Evolutionary conservation across 2,329 filamentous ascomycete genomes (phyloP).

Genomic region (Claviceps sp.): DNA sequence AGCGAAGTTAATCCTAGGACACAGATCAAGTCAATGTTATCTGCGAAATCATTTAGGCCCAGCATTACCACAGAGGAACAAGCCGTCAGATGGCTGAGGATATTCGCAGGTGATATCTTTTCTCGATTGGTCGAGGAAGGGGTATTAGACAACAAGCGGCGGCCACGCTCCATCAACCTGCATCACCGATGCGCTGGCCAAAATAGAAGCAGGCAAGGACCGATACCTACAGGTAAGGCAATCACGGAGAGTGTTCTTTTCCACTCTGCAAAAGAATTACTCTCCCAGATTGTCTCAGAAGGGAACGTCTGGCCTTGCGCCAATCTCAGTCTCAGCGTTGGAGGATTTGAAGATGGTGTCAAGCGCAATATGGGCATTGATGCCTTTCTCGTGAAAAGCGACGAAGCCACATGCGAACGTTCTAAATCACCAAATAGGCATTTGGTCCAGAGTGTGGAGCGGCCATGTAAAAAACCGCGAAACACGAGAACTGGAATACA

Average conservation of each 20-base stretch:
- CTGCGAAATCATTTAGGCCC: constrained; percentile 87
- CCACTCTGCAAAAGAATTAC: constrained; percentile 59
- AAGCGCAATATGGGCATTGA: constrained; percentile 77
- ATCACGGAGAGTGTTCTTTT: constrained; percentile 63
- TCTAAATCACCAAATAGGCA: constrained; percentile 7
- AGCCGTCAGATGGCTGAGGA: constrained; percentile 72
- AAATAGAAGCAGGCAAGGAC: constrained; percentile 58
- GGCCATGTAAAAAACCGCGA: constrained; percentile 18
- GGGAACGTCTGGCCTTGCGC: constrained; percentile 78
- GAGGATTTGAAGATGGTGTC: constrained; percentile 83
- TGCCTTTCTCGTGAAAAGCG: constrained; percentile 67
- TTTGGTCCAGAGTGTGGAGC: constrained; percentile 4
- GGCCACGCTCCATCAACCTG: constrained; percentile 74
- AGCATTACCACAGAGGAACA: constrained; percentile 67
- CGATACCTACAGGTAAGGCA: constrained; percentile 62
- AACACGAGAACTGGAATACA: constrained; percentile 38
- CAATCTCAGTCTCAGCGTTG: constrained; percentile 79
- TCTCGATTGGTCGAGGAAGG: constrained; percentile 83
- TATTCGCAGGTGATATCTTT: constrained; percentile 86
- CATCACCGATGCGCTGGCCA: constrained; percentile 66
- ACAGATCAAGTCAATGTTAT: constrained; percentile 94
- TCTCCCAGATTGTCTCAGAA: constrained; percentile 66
- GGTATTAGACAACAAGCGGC: constrained; percentile 71
- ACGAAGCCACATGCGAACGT: constrained; percentile 38
- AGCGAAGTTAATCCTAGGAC: constrained; percentile 85